These are phyloP conservation scores for Batrachochytrium dendrobatidis DNA, from an alignment of 371 early-diverging fungal genomes.

Conservation along the genomic window DNA sequence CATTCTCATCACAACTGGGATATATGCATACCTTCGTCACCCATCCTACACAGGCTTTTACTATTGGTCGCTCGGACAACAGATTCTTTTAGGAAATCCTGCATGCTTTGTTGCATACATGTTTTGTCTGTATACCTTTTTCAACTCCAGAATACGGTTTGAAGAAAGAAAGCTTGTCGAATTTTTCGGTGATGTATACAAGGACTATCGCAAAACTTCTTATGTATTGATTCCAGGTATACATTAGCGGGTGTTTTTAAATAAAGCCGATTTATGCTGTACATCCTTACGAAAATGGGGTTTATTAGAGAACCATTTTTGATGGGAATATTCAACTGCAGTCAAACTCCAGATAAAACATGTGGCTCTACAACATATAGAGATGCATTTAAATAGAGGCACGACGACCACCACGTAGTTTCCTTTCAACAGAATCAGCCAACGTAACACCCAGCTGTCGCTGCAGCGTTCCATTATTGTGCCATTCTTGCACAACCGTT, in stretches of 20 bases:
- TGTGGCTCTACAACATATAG: too few relatives aligned
- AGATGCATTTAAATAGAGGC: constrained; percentile 4
- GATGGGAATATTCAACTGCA: too few relatives aligned
- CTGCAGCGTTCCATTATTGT: constrained; percentile 58
- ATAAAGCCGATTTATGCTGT: too few relatives aligned
- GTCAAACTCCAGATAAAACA: too few relatives aligned
- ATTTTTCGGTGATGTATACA: constrained; percentile 74
- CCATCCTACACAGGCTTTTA: constrained; percentile 89
- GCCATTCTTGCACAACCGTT: constrained; percentile 77
- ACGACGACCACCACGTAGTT: not conserved
- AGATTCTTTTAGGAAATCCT: constrained; percentile 63
- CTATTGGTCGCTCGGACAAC: constrained; percentile 73
- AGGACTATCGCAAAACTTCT: constrained; percentile 38
- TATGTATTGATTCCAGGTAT: constrained; percentile 49
- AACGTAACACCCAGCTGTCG: constrained; percentile 34
- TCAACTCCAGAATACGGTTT: constrained; percentile 61
- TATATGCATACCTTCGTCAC: constrained; percentile 73
- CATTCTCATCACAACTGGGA: constrained; percentile 65
- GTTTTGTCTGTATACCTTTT: constrained; percentile 58
- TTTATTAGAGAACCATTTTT: too few relatives aligned
- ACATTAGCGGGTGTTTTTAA: too few relatives aligned
- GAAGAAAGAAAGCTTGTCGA: constrained; percentile 65
- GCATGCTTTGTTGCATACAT: constrained; percentile 57
- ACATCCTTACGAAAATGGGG: too few relatives aligned
- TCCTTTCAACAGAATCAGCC: not conserved